Evolutionary conservation across 176 grass and related monocot species (phyloP).

Genomic region (Avena eriantha): DNA sequence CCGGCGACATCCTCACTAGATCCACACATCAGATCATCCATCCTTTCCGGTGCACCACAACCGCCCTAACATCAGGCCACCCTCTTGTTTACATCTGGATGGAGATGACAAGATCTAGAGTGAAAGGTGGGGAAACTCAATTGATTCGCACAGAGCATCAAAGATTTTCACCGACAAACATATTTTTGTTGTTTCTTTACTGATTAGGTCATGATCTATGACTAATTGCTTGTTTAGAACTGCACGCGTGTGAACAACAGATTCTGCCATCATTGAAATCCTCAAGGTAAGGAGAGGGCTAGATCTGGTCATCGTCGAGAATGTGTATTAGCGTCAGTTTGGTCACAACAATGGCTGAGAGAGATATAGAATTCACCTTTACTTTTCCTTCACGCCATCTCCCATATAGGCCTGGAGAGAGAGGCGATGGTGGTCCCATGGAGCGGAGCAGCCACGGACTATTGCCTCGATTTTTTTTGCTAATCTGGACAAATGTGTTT

Average conservation of each 20-base stretch:
- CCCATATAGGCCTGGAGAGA: neutral
- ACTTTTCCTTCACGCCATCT: neutral
- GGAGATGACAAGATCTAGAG: neutral
- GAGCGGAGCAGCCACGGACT: no score
- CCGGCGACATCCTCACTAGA: neutral
- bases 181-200: neutral
- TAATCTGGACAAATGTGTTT: no score
- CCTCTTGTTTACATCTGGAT: neutral
- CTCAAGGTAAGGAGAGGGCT: neutral
- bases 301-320: neutral
- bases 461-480: no score
- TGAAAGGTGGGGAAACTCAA: neutral
- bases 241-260: neutral
- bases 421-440: neutral
- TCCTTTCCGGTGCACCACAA: neutral
- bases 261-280: neutral
- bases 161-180: neutral
- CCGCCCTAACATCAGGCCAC: neutral
- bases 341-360: neutral
- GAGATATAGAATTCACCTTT: neutral
- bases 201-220: neutral
- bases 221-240: neutral
- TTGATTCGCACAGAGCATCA: neutral
- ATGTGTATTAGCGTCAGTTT: neutral
- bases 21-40: neutral